Conservation (phyloP, 768 basidiomycete species). For the Amanita molliuscula region DNA sequence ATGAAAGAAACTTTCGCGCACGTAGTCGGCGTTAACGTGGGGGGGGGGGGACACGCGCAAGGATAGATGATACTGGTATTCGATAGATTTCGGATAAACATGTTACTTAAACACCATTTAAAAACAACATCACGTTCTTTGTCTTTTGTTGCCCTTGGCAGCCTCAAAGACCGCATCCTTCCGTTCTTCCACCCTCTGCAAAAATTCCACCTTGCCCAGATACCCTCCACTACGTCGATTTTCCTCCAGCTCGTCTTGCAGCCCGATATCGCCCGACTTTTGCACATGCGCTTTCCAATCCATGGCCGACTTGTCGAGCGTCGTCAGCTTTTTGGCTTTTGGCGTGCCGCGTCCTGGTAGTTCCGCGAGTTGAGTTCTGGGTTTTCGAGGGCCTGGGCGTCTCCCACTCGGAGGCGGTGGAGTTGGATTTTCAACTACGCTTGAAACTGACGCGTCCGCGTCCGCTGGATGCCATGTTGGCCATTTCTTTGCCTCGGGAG, state of each 20-base stretch:
- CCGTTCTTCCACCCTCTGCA: constrained; percentile 64
- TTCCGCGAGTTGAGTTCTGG: constrained; percentile 44
- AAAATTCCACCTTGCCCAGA: constrained; percentile 77
- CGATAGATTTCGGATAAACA: too few species aligned
- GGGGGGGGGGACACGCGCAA: too few species aligned
- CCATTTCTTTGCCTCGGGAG: constrained; percentile 71
- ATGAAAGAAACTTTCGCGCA: too few species aligned
- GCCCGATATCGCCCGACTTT: constrained; percentile 24
- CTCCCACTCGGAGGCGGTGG: constrained; percentile 21
- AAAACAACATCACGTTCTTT: constrained; percentile 20
- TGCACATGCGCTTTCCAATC: constrained; percentile 71
- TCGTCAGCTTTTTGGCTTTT: constrained; percentile 71
- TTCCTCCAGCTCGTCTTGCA: constrained; percentile 65
- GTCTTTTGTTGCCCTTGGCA: constrained; percentile 45
- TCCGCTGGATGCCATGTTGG: constrained; percentile 34
- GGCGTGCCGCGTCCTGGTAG: constrained; percentile 31
- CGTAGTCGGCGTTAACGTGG: too few species aligned
- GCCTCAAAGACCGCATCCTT: constrained; percentile 56
- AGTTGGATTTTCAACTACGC: background rate
- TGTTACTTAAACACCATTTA: too few species aligned
- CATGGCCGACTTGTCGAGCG: constrained; percentile 79
- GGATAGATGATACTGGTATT: too few species aligned
- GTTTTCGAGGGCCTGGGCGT: constrained; percentile 57
- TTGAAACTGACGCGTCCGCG: background rate
- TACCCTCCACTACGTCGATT: constrained; percentile 71